Evolutionary conservation across 371 early-diverging fungal genomes (phyloP), one percentile per base, ranked within the genome.

Genomic region (Mortierella polycephala): DNA sequence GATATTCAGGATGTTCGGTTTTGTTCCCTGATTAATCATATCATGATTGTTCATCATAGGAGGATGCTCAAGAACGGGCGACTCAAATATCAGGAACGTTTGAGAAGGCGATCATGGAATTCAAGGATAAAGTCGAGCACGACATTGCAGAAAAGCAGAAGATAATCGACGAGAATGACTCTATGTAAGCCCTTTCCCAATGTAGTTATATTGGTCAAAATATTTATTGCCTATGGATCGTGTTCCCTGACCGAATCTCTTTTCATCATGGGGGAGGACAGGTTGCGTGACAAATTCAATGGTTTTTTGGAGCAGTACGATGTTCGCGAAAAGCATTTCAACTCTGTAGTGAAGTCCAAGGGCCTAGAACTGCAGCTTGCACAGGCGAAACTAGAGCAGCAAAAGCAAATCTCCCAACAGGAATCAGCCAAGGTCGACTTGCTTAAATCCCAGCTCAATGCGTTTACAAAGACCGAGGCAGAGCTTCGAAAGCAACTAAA

Each of bases 241-340:
- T 23, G 9, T 41, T 46, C 23, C 30, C 30, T 30, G 30, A 30
- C 30, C 30, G 30, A 30, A 30, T 21, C 14, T 45, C 41, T 6
- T 50, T 60, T 54, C 23, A 40, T 18, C n/a, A 39, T 20, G 7
- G 8, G 6, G 12, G 6, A 9, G 30, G 30, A 30, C 66, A 85
- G 86, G 52, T 70, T 88, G 64, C 86, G 85, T 55, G 85, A 86
- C 53, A 83, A 85, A 51, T 82, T 88, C 39, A 65, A 81, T 23
- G 82, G 83, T 42, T 87, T 89, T 63, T 64, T 86, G 57, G 84
- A 86, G 60, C 89, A 90, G 65, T 89, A 88, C 60, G 85, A 83
- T 11, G 66, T 88, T 9, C 87, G 89, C 12, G 89, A 90, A 57
- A 77, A 82, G 56, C 89, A 89, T 56, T 90, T 87, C 75, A 67